Percentiles rank a stretch among this genome's conserved stretches.
These are phyloP conservation scores for Aspergillus diversus DNA, from an alignment of 495 filamentous ascomycete genomes.

Conservation along the genomic window DNA sequence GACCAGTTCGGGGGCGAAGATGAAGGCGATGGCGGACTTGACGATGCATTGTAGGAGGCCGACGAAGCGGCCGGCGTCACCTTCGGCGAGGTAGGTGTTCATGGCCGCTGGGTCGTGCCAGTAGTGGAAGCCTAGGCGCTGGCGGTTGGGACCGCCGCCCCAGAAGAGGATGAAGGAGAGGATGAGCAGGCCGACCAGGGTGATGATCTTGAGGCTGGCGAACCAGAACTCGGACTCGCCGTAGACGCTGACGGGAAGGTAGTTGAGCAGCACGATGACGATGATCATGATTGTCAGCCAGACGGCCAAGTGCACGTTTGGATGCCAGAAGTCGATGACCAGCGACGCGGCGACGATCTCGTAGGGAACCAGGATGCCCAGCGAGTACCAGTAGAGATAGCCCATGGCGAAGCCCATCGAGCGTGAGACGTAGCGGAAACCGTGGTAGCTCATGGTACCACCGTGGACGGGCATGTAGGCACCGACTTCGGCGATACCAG, in stretches of 20 bases:
- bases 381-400: slow-evolving; percentile 62
- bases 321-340: slow-evolving; percentile 74
- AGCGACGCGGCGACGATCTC: slow-evolving; percentile 73
- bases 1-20: slow-evolving; percentile 59
- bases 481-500: slow-evolving; percentile 67
- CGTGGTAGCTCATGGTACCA: slow-evolving; percentile 63
- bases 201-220: slow-evolving; percentile 75
- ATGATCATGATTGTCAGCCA: slow-evolving; percentile 72
- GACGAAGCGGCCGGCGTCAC: slow-evolving; percentile 48
- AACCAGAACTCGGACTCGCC: slow-evolving; percentile 76
- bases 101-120: slow-evolving; percentile 75
- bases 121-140: slow-evolving; percentile 71
- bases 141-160: slow-evolving; percentile 65
- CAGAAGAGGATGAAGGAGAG: slow-evolving; percentile 72
- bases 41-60: slow-evolving; percentile 48
- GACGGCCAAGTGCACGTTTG: slow-evolving; percentile 51
- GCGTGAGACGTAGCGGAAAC: slow-evolving; percentile 61
- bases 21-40: slow-evolving; percentile 57
- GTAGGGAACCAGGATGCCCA: slow-evolving; percentile 68
- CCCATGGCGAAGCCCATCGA: slow-evolving; percentile 67
- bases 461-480: slow-evolving; percentile 64
- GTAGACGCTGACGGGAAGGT: slow-evolving; percentile 66
- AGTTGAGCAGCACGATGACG: slow-evolving; percentile 65
- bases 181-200: slow-evolving; percentile 70
- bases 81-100: slow-evolving; percentile 40